phyloP scores from a whole-genome alignment of 2,329 filamentous ascomycete genomes.

The Penicillium expansum region DNA sequence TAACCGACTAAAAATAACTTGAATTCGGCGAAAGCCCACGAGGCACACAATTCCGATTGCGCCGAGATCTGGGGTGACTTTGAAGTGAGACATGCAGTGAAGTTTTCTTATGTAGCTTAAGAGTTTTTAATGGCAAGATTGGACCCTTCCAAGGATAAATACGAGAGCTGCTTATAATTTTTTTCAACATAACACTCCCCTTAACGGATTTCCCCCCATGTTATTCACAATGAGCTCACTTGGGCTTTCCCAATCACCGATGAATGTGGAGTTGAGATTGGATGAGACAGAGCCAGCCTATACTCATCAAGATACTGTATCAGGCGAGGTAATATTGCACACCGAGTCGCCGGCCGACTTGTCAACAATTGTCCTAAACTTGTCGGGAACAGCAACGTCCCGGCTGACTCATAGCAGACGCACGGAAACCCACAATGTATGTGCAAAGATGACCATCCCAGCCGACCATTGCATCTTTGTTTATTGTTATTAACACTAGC shows the following conservation, averaged over 20 bases:
- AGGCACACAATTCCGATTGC: constrained; percentile 2
- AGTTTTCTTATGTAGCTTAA: neutral
- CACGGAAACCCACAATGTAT: constrained; percentile 16
- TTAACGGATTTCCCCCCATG: neutral
- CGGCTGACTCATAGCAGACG: constrained; percentile 8
- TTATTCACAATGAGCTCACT: neutral
- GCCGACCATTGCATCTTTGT: neutral
- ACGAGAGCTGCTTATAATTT: neutral
- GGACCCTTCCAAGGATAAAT: neutral
- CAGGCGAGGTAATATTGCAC: constrained; percentile 15
- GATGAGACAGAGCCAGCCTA: constrained; percentile 6
- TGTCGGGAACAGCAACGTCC: constrained; percentile 16
- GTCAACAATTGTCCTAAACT: constrained; percentile 11
- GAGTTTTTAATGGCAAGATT: neutral
- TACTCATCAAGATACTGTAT: constrained; percentile 12
- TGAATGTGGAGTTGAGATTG: constrained; percentile 1
- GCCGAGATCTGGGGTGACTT: neutral
- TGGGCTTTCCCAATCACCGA: neutral
- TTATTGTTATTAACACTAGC: neutral
- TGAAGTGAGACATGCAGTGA: constrained; percentile 2
- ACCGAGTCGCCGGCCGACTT: constrained; percentile 12
- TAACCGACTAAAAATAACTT: constrained; percentile 3
- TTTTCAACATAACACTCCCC: neutral
- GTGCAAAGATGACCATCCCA: neutral
- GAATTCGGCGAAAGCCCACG: neutral